A percentile compares a stretch with the other conserved stretches of the same genome.
Evolutionary conservation across 2,329 filamentous ascomycete genomes (phyloP).

Genomic region (Thermothelomyces thermophilus): DNA sequence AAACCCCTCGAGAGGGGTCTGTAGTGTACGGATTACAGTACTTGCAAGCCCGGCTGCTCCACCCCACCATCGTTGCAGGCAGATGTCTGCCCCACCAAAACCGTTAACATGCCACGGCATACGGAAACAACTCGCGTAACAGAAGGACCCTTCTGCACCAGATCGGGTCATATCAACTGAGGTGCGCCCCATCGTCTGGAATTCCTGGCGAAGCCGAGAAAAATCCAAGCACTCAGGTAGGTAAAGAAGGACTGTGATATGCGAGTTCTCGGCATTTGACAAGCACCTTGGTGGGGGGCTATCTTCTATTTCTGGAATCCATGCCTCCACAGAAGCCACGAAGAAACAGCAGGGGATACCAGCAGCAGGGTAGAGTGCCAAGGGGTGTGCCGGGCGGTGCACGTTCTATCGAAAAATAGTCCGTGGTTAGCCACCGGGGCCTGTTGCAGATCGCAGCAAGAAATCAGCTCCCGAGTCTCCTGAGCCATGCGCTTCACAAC

Average conservation of each 20-base stretch:
- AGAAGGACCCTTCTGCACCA: background rate
- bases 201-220: background rate
- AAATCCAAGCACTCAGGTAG: background rate
- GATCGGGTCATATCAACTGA: background rate
- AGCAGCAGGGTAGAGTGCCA: conserved; percentile 1
- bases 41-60: background rate
- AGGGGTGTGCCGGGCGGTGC: conserved; percentile 5
- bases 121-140: background rate
- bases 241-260: background rate
- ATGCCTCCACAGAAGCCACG: conserved; percentile 1
- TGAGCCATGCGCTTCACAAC: background rate
- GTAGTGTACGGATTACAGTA: no score
- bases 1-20: no score
- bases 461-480: background rate
- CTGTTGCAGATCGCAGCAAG: background rate
- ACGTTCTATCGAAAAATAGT: conserved; percentile 1
- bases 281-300: background rate
- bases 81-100: conserved; percentile 2
- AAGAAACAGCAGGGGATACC: no score
- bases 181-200: background rate
- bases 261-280: background rate
- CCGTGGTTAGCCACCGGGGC: no score
- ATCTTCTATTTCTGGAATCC: conserved; percentile 15
- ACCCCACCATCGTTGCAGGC: background rate
- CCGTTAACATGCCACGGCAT: conserved; percentile 1